Percentiles rank a stretch among this genome's conserved stretches.
Conservation (phyloP, 225 moss, liverwort and hornwort species). For the Marchantia paleacea region DNA sequence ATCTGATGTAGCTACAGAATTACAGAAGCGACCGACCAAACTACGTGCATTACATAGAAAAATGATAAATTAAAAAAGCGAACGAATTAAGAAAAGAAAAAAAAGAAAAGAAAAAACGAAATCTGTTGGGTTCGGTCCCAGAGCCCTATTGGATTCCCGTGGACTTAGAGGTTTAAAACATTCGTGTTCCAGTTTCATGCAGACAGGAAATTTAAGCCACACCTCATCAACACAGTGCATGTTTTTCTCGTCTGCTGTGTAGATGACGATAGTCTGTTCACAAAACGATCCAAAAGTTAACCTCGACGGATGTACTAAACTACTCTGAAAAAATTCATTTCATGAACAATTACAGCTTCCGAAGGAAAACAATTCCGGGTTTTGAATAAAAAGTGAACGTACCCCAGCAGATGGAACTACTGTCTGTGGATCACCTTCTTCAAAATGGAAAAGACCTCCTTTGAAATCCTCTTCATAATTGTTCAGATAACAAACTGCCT, state of each 20-base stretch:
- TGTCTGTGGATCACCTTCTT: slow-evolving; percentile 57
- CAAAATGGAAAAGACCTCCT: slow-evolving; percentile 86
- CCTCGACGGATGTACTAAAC: background rate
- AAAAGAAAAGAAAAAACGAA: too few relatives aligned
- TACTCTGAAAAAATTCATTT: background rate
- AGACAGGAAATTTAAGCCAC: slow-evolving; percentile 13
- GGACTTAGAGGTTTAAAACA: too few relatives aligned
- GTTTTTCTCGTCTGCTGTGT: slow-evolving; percentile 72
- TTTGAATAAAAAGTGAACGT: background rate
- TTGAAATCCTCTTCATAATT: slow-evolving; percentile 63
- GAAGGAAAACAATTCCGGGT: background rate
- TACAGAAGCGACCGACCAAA: too few relatives aligned
- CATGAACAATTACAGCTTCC: background rate
- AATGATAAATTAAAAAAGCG: too few relatives aligned
- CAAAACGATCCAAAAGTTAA: background rate
- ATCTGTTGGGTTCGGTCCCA: too few relatives aligned
- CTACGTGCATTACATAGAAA: too few relatives aligned
- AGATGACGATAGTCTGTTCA: slow-evolving; percentile 49
- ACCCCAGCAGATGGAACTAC: slow-evolving; percentile 72
- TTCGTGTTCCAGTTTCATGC: background rate
- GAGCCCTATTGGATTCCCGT: too few relatives aligned
- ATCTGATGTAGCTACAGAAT: too few relatives aligned
- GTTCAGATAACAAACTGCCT: slow-evolving; percentile 92
- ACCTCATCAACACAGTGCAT: slow-evolving; percentile 84
- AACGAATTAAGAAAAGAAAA: too few relatives aligned